Conservation (phyloP, 345 rosid species). For the Carallia pectinifolia region DNA sequence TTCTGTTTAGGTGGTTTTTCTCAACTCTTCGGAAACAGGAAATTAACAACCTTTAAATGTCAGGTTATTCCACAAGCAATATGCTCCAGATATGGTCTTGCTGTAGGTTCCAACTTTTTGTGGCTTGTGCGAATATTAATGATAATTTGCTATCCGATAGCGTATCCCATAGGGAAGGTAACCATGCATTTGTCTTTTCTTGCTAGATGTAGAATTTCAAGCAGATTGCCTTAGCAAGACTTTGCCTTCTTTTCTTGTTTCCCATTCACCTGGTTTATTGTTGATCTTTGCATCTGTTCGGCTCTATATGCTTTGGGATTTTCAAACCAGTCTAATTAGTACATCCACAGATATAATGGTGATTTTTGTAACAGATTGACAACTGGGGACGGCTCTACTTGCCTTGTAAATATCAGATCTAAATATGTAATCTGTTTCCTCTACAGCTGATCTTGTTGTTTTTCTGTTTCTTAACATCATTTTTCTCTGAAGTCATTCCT, state of each 20-base stretch:
- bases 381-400: neutral
- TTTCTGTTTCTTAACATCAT: neutral
- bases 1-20: neutral
- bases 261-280: neutral
- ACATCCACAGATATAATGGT: neutral
- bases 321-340: neutral
- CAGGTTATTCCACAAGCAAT: constrained; percentile 98
- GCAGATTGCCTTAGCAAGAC: neutral
- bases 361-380: neutral
- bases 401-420: neutral
- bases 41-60: constrained; percentile 7
- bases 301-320: neutral
- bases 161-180: constrained; percentile 95
- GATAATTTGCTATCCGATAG: constrained; percentile 78
- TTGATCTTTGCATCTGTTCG: neutral
- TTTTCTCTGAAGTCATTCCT: neutral
- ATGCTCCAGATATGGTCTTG: constrained; percentile 90
- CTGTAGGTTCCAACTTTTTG: constrained; percentile 84
- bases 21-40: neutral
- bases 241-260: no score
- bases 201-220: neutral
- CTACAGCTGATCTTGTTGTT: neutral
- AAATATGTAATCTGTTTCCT: neutral
- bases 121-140: constrained; percentile 85
- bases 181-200: constrained; percentile 5